A percentile compares a stretch with the other conserved stretches of the same genome.
phyloP scores from a whole-genome alignment of 2,329 filamentous ascomycete genomes.

The Cytospora piceicola region DNA sequence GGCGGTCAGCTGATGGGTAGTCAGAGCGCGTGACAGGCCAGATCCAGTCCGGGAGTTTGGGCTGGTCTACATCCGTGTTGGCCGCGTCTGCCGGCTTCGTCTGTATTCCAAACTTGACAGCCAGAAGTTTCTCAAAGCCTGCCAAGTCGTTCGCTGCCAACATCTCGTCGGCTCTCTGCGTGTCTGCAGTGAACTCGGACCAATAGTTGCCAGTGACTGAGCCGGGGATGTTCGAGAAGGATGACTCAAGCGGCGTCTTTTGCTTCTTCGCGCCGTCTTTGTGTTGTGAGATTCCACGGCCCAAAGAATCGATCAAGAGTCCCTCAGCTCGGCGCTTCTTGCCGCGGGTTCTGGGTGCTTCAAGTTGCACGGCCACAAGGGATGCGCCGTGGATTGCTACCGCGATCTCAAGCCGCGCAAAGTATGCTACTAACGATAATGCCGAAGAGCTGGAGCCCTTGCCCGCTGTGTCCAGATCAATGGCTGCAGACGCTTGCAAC shows the following conservation, averaged over 20 bases:
- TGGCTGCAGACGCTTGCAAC: constrained; percentile 54
- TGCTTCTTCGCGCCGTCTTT: constrained; percentile 42
- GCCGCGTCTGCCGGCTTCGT: constrained; percentile 16
- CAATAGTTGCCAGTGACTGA: constrained; percentile 56
- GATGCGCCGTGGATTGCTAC: constrained; percentile 67
- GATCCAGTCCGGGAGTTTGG: constrained; percentile 52
- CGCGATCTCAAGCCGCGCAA: constrained; percentile 67
- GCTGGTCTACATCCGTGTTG: constrained; percentile 28
- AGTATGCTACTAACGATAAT: constrained; percentile 61
- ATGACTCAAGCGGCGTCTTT: constrained; percentile 31
- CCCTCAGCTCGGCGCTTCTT: constrained; percentile 62
- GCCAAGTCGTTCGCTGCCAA: constrained; percentile 50
- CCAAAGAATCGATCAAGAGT: constrained; percentile 73
- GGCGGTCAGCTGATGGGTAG: constrained; percentile 63
- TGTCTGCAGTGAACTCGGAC: constrained; percentile 48
- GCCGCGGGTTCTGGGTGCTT: constrained; percentile 60
- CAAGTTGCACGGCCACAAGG: constrained; percentile 71
- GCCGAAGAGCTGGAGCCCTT: constrained; percentile 37
- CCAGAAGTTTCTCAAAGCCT: constrained; percentile 55
- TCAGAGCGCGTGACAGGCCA: constrained; percentile 49
- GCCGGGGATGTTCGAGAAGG: constrained; percentile 50
- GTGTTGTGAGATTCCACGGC: constrained; percentile 59
- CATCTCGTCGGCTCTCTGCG: constrained; percentile 52
- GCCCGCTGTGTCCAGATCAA: constrained; percentile 44
- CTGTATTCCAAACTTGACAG: constrained; percentile 53